phyloP scores from a whole-genome alignment of 805 yeast genomes.

The Candida vaughaniae region DNA sequence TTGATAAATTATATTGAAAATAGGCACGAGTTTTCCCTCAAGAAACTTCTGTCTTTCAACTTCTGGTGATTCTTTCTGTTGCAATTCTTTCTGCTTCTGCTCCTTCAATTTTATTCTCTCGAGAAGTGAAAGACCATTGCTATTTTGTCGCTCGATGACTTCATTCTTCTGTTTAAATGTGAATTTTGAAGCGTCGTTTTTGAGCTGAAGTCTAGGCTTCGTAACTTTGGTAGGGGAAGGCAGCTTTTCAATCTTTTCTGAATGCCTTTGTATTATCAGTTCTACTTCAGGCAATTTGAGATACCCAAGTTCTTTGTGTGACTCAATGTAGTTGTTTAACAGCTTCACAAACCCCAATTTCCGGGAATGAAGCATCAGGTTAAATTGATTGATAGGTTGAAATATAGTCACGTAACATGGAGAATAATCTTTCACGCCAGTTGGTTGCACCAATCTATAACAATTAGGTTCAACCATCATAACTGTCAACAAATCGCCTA shows the following conservation, averaged over 20 bases:
- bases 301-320: conserved; percentile 13
- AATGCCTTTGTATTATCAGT: conserved; percentile 5
- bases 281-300: conserved; percentile 6
- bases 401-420: conserved; percentile 13
- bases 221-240: conserved; percentile 16
- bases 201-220: conserved; percentile 20
- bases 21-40: conserved; percentile 24
- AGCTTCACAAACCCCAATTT: conserved; percentile 17
- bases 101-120: conserved; percentile 41
- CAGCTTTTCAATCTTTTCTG: conserved; percentile 6
- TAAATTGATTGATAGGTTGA: conserved; percentile 10
- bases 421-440: conserved; percentile 11
- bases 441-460: conserved; percentile 10
- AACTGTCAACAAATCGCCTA: conserved; percentile 18
- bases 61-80: conserved; percentile 18
- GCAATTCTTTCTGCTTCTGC: conserved; percentile 17
- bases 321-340: conserved; percentile 23
- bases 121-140: conserved; percentile 30
- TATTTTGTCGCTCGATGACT: conserved; percentile 14
- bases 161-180: conserved; percentile 30
- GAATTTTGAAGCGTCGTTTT: conserved; percentile 37
- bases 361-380: conserved; percentile 12
- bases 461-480: conserved; percentile 16
- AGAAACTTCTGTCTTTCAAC: conserved; percentile 22
- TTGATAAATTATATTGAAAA: conserved; percentile 38